Evolutionary conservation across 2,329 filamentous ascomycete species (phyloP), one percentile per base, ranked within the genome.

Genomic region (Nemania serpens): DNA sequence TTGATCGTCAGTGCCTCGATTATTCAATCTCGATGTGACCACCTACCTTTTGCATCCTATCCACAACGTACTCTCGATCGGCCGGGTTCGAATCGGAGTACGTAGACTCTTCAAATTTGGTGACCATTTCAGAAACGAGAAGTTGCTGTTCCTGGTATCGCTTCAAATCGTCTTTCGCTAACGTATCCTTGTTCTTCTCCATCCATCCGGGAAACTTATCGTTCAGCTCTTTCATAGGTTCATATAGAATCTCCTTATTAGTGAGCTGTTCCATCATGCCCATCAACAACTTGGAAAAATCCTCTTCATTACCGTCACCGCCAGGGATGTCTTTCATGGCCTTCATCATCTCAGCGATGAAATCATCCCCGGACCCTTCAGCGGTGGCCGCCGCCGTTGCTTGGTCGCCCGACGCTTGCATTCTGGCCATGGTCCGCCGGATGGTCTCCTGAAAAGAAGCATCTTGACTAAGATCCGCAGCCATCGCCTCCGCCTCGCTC

Each of bases 261-360:
- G 95, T 98, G 65, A 99, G 83, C 76, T 99, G 93, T 78, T 98
- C 92, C 94, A 99, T 98, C 92, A 98, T 97, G 55, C 91, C 91
- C 83, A 96, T 87, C 61, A 99, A 85, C 87, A 98, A 92, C 78
- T 96, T 94, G 59, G 91, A 93, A 70, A 98, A 91, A 69, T 96
- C 93, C 69, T 95, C 93, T 58, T 97, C 92, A 61, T 80, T 81
- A 13, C 79, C 82, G 36, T 79, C 81, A 2, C 81, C 81, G 5
- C 77, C 80, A 0, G 82, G 83, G 7, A 86, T 82, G 20, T 84
- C 83, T 70, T 91, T 90, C 79, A 97, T 88, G 64, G 95, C 91
- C 75, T 95, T 95, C 71, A 99, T 83, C 81, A 99, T 88, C 74
- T 97, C 91, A n/a, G 91, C 88, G 45, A 99, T 81, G 71, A 98